Base-by-base conservation (phyloP, 129 eudicot genomes). In the Chrysanthemum seticuspe region DNA sequence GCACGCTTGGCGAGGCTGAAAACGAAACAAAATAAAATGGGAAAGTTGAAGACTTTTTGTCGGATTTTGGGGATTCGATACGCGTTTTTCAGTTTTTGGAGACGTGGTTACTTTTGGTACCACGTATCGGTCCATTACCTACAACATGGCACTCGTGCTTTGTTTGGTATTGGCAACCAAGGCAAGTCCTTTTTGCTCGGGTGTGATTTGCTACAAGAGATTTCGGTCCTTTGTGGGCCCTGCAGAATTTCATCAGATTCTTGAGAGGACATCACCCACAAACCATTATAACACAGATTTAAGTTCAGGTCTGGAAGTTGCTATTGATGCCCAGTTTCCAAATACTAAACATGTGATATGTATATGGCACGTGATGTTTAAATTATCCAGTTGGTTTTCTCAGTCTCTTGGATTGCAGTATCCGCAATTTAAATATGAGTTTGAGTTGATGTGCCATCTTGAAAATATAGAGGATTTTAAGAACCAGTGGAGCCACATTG, bases 101-200 rank as follows among this genome's bases (percentile, higher is more conserved):
- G 96, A 89, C 71, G 96, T 83, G 12, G 90, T 89, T 25, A 84
- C 84, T 75, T 89, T 89, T 85, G 96, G 84, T 65, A 86, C 96
- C 11, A 80, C 88, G 10, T 87, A 87, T 85, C 85, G 91, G 72
- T 89, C 92, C 50, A 89, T 85, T 70, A 82, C 87, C 60, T 87
- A 90, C 45, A 80, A 81, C 45, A 71, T 85, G 83, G 79, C 85
- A 45, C 84, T 90, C 69, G 93, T 63, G 87, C 83, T 60, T 90
- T 93, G 96, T 83, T 90, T 75, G 93, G 93, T 16, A 90, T 90
- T 62, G 87, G 81, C 78, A 87, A 87, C 79, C 80, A 83, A 47
- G 96, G 96, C 36, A 85, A 72, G 52, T 71, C 85, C n/a, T 70
- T 90, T 78, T 70, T 87, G 57, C 82, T 90, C 3, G 96, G 93